Percentiles rank a stretch among this genome's conserved stretches.
phyloP scores from a whole-genome alignment of 257 asterid species.

The Lantana camara region DNA sequence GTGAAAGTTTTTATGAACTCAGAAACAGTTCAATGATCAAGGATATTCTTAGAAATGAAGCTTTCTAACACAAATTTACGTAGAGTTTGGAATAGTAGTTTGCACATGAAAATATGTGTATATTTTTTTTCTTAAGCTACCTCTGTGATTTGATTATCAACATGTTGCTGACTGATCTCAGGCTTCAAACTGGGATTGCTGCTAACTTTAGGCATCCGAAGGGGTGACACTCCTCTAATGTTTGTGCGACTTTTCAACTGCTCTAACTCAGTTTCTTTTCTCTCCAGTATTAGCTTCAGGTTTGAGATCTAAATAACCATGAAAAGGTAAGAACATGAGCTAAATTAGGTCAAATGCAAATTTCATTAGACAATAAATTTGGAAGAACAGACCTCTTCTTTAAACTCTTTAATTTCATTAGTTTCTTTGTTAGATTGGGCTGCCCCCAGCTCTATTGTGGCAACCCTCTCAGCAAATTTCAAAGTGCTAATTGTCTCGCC shows the following conservation, averaged over 20 bases:
- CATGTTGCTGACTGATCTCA: constrained; percentile 50
- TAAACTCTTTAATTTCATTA: constrained; percentile 68
- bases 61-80: not conserved
- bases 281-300: constrained; percentile 78
- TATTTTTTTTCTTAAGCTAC: constrained; percentile 34
- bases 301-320: constrained; percentile 65
- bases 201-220: constrained; percentile 53
- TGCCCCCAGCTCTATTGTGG: constrained; percentile 82
- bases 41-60: not conserved
- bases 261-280: constrained; percentile 81
- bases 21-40: not conserved
- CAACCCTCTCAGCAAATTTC: constrained; percentile 90
- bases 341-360: constrained; percentile 12
- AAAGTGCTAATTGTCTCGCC: constrained; percentile 90
- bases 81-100: constrained; percentile 5
- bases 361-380: constrained; percentile 21
- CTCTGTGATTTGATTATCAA: constrained; percentile 57
- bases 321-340: constrained; percentile 22
- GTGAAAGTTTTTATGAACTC: constrained; percentile 2
- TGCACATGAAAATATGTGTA: not conserved
- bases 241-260: constrained; percentile 59
- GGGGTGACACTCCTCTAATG: constrained; percentile 68
- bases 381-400: constrained; percentile 69
- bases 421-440: constrained; percentile 85
- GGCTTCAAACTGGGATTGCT: constrained; percentile 46